Evolutionary conservation across 2,329 filamentous ascomycete species (phyloP), one percentile per base, ranked within the genome.

Genomic region (Cyanodermella asteris): DNA sequence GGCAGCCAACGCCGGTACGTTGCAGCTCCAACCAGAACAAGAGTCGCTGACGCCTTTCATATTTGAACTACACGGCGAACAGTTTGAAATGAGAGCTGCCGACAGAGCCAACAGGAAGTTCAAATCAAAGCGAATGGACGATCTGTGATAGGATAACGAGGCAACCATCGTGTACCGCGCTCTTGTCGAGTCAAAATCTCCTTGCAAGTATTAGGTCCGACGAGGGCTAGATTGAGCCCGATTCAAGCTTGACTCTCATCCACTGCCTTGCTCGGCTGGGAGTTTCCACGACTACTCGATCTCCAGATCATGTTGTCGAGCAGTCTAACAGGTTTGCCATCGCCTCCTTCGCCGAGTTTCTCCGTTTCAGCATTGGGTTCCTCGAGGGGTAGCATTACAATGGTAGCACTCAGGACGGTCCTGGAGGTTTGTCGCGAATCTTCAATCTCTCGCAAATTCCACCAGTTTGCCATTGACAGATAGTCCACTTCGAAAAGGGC

Each of bases 271-370:
- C n/a, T n/a, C n/a, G n/a, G n/a, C n/a, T n/a, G n/a, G n/a, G n/a
- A n/a, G n/a, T n/a, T n/a, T n/a, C n/a, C n/a, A n/a, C n/a, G n/a
- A n/a, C n/a, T n/a, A n/a, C n/a, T n/a, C n/a, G n/a, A n/a, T n/a
- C n/a, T n/a, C n/a, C n/a, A n/a, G n/a, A n/a, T n/a, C n/a, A n/a
- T 71, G 41, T 97, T 97, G 43, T 97, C 87, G 45, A 97, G 93
- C 47, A 97, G 53, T 32, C 87, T 61, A 23, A 97, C 87, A 1
- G 70, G 46, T 10, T 77, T 76, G 2, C 72, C 72, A 4, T 68
- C 71, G 28, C 64, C 67, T 4, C 81, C 81, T 14, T 82, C 47
- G 4, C 64, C 65, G 15, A 57, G 47, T 35, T 81, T 70, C 45
- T 94, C 82, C 1, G 63, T 75, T 5, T 65, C 52, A n/a, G n/a